Percentiles rank a stretch among this genome's conserved stretches.
These are phyloP conservation scores for Xenoacremonium recifei DNA, from an alignment of 2,329 filamentous ascomycete species.

Conservation along the genomic window DNA sequence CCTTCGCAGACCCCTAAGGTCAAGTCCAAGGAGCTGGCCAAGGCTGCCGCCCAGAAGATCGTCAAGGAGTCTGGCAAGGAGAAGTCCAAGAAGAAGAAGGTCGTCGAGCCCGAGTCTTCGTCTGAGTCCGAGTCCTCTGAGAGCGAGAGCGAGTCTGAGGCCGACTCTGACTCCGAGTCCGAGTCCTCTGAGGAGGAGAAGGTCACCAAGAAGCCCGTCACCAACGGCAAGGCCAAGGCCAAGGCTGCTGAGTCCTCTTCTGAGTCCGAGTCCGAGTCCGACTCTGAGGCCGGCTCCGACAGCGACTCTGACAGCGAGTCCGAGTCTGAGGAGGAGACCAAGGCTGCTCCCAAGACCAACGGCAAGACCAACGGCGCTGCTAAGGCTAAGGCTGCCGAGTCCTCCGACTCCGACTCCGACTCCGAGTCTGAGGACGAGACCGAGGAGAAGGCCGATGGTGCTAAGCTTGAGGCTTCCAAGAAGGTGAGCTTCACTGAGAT, in stretches of 20 bases:
- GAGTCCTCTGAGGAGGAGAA: slow-evolving; percentile 41
- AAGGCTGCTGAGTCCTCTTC: slow-evolving; percentile 24
- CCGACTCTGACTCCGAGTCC: slow-evolving; percentile 36
- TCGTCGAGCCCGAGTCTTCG: slow-evolving; percentile 40
- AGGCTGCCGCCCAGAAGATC: slow-evolving; percentile 55
- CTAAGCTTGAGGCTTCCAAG: slow-evolving; percentile 29
- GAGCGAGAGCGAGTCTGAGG: slow-evolving; percentile 8
- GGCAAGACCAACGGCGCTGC: slow-evolving; percentile 25
- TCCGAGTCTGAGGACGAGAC: slow-evolving; percentile 38
- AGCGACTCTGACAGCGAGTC: slow-evolving; percentile 33
- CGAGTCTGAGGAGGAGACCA: slow-evolving; percentile 30
- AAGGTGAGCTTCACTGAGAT: slow-evolving; percentile 26
- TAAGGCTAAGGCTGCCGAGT: slow-evolving; percentile 26
- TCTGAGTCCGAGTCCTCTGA: slow-evolving; percentile 32
- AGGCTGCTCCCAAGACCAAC: slow-evolving; percentile 19
- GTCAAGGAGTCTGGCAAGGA: slow-evolving; percentile 41
- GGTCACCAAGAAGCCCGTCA: slow-evolving; percentile 34
- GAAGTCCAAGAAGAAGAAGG: slow-evolving; percentile 49
- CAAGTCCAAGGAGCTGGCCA: slow-evolving; percentile 67
- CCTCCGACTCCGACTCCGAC: slow-evolving; percentile 30
- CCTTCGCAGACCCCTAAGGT: slow-evolving; percentile 61
- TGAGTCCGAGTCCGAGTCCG: slow-evolving; percentile 28
- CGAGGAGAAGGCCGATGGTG: slow-evolving; percentile 32
- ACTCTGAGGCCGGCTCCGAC: slow-evolving; percentile 26
- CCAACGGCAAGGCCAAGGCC: slow-evolving; percentile 30